Percentiles rank a stretch among this genome's conserved stretches.
Evolutionary conservation across 495 filamentous ascomycete genomes (phyloP).

Genomic region (Glonium stellatum): DNA sequence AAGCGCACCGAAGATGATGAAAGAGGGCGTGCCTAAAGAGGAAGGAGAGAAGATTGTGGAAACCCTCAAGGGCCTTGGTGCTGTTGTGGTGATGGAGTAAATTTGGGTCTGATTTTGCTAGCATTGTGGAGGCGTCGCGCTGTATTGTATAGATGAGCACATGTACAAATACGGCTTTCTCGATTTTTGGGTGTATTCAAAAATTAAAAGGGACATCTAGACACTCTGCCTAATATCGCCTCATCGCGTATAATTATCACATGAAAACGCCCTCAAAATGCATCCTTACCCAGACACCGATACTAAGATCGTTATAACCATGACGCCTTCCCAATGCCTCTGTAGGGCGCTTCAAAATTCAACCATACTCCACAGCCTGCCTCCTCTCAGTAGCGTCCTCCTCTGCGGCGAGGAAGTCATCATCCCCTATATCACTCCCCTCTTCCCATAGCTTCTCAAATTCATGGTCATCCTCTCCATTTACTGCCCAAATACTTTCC

Average conservation of each 20-base stretch:
- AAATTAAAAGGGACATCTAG: not conserved
- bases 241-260: constrained; percentile 3
- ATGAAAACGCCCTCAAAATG: constrained; percentile 10
- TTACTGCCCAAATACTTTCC: constrained; percentile 83
- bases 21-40: constrained; percentile 96
- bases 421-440: constrained; percentile 71
- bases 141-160: constrained; percentile 9
- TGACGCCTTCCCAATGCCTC: not conserved
- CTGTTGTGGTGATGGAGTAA: constrained; percentile 83
- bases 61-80: constrained; percentile 85
- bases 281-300: constrained; percentile 3
- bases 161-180: constrained; percentile 21
- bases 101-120: not conserved
- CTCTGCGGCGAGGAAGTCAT: constrained; percentile 63
- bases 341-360: not conserved
- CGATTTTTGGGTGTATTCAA: constrained; percentile 12
- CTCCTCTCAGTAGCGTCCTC: constrained; percentile 66
- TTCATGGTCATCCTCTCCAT: constrained; percentile 51
- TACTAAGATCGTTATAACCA: not conserved
- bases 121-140: constrained; percentile 6
- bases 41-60: constrained; percentile 98
- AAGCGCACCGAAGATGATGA: constrained; percentile 93
- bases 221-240: constrained; percentile 9
- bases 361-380: constrained; percentile 28
- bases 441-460: constrained; percentile 73